Evolutionary conservation across 2,329 filamentous ascomycete species (phyloP).

Genomic region (Ophiostoma ulmi): DNA sequence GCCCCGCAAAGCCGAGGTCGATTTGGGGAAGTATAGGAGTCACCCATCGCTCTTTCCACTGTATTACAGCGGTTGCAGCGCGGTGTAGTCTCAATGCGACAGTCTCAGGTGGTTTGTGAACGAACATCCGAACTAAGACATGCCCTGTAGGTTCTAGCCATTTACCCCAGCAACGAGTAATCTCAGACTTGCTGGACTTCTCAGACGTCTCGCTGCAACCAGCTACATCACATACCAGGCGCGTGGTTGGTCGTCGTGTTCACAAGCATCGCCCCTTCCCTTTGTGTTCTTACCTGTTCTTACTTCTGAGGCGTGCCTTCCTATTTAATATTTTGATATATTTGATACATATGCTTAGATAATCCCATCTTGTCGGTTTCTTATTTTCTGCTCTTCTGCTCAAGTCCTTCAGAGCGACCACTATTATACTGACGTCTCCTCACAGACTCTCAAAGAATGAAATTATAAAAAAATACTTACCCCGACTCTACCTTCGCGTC

Average conservation of each 20-base stretch:
- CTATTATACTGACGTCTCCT: not conserved
- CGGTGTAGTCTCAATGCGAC: not conserved
- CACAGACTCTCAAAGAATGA: too few species aligned
- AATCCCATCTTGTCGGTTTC: not conserved
- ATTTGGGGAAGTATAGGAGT: slow-evolving; percentile 16
- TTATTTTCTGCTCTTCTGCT: too few species aligned
- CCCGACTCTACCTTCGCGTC: not conserved
- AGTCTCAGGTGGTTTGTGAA: not conserved
- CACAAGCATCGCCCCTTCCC: not conserved
- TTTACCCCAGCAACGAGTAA: not conserved
- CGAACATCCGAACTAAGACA: not conserved
- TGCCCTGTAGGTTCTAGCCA: not conserved
- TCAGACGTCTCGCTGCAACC: slow-evolving; percentile 3
- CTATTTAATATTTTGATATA: too few species aligned
- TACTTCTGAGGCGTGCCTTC: not conserved
- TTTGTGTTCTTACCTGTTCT: not conserved
- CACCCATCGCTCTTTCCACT: not conserved
- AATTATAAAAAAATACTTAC: not conserved
- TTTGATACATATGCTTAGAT: too few species aligned
- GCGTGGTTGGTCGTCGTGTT: not conserved
- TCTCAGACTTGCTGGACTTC: not conserved
- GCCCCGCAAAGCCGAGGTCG: slow-evolving; percentile 37
- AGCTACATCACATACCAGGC: not conserved
- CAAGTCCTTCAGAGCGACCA: not conserved
- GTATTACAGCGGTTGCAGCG: not conserved